Percentiles rank a stretch among this genome's conserved stretches.
Conservation (phyloP, 192 early-diverging fungal species). For the Coemansia umbellata region DNA sequence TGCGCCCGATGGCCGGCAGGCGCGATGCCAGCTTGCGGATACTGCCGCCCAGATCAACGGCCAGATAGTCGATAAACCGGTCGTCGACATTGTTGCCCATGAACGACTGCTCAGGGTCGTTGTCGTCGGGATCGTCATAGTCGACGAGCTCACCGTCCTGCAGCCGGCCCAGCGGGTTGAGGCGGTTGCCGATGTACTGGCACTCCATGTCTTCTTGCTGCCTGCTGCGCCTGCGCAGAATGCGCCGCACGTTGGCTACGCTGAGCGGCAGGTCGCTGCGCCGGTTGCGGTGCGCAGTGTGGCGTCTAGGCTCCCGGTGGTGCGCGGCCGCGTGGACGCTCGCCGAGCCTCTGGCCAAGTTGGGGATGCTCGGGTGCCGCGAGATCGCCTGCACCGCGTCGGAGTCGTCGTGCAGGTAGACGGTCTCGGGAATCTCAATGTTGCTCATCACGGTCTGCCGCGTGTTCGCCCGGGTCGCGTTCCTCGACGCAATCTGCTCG, state of each 20-base stretch:
- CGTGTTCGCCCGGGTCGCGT: constrained; percentile 18
- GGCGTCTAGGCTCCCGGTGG: not conserved
- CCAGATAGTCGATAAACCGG: constrained; percentile 39
- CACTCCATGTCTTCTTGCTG: constrained; percentile 14
- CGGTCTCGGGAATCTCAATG: constrained; percentile 15
- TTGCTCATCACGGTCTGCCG: constrained; percentile 12
- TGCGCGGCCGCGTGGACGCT: not conserved
- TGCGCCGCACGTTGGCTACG: not conserved
- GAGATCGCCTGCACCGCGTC: constrained; percentile 5
- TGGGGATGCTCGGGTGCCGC: constrained; percentile 15
- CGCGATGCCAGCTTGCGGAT: constrained; percentile 25
- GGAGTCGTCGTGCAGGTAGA: not conserved
- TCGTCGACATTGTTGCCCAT: constrained; percentile 45
- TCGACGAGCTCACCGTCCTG: constrained; percentile 48
- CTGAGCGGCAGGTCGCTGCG: not conserved
- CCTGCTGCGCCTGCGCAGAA: not conserved
- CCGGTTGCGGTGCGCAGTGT: not conserved
- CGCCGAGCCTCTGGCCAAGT: not conserved
- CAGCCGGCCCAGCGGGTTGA: constrained; percentile 37
- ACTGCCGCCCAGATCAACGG: constrained; percentile 18
- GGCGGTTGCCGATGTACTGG: constrained; percentile 40
- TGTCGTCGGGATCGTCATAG: constrained; percentile 42
- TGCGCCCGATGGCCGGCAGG: constrained; percentile 15
- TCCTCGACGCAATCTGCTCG: constrained; percentile 9
- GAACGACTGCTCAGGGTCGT: constrained; percentile 35